A percentile compares a stretch with the other conserved stretches of the same genome.
phyloP scores from a whole-genome alignment of 139 green algal genomes.

The Nannochloris sp. region DNA sequence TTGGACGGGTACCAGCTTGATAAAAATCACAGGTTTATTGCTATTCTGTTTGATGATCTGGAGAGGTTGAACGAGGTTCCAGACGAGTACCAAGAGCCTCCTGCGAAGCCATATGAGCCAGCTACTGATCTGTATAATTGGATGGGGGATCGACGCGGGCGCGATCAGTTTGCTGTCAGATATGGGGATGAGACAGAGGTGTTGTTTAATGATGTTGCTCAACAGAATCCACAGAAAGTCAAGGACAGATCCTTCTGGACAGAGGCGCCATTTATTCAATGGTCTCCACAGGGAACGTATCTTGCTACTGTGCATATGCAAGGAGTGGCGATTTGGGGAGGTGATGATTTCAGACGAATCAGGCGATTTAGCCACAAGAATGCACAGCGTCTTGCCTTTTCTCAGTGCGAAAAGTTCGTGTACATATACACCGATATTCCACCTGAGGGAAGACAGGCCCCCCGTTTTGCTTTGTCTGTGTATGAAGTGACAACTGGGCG shows the following conservation, averaged over 20 bases:
- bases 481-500: slow-evolving; percentile 63
- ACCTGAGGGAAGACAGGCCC: slow-evolving; percentile 1
- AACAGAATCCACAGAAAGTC: slow-evolving; percentile 26
- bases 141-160: slow-evolving; percentile 79
- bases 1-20: slow-evolving; percentile 87
- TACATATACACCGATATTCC: slow-evolving; percentile 57
- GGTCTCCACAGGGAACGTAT: slow-evolving; percentile 70
- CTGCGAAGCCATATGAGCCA: background rate
- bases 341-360: slow-evolving; percentile 59
- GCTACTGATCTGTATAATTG: slow-evolving; percentile 30
- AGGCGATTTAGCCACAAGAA: slow-evolving; percentile 51
- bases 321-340: slow-evolving; percentile 87
- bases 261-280: slow-evolving; percentile 83
- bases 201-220: slow-evolving; percentile 66
- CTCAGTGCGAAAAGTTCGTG: slow-evolving; percentile 78
- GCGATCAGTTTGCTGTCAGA: slow-evolving; percentile 91
- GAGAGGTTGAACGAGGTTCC: slow-evolving; percentile 60
- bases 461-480: slow-evolving; percentile 47
- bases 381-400: slow-evolving; percentile 80
- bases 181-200: slow-evolving; percentile 74
- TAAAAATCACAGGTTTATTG: slow-evolving; percentile 89
- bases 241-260: slow-evolving; percentile 78
- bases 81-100: slow-evolving; percentile 42
- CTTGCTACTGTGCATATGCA: slow-evolving; percentile 83
- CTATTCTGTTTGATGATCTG: slow-evolving; percentile 90